phyloP scores from a whole-genome alignment of 768 basidiomycete genomes.

The Favolaschia claudopus region DNA sequence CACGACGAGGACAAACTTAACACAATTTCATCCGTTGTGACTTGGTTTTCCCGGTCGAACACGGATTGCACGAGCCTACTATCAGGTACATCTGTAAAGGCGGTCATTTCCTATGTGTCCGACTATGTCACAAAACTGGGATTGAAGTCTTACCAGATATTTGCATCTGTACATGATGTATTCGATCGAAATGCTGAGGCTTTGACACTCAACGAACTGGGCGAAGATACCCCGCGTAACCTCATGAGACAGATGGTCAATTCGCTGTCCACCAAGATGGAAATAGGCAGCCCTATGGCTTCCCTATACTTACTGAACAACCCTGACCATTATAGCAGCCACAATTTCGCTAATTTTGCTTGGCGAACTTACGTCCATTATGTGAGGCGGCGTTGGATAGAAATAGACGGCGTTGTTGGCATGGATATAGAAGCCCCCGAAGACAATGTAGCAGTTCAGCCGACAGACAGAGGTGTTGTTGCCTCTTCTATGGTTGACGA shows the following conservation, averaged over 20 bases:
- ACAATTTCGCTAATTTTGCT: no score
- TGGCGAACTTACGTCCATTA: no score
- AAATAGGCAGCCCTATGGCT: no score
- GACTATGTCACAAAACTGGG: constrained; percentile 4
- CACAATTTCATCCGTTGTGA: background rate
- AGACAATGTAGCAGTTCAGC: background rate
- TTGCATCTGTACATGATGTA: background rate
- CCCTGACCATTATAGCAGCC: no score
- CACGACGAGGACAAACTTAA: background rate
- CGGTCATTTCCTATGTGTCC: background rate
- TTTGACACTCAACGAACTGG: no score
- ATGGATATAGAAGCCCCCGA: no score
- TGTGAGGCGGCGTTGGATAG: no score
- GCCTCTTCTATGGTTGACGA: background rate
- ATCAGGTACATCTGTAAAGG: constrained; percentile 5
- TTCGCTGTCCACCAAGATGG: no score
- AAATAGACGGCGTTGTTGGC: no score
- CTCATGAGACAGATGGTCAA: no score
- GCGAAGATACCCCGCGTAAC: no score
- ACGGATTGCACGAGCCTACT: background rate
- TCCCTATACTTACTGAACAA: no score
- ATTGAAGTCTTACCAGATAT: constrained; percentile 4
- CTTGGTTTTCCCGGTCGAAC: background rate
- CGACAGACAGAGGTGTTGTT: background rate
- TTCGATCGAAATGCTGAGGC: background rate